Evolutionary conservation across 2,329 filamentous ascomycete genomes (phyloP), one percentile per base, ranked within the genome.

Genomic region (Cercospora canescens): DNA sequence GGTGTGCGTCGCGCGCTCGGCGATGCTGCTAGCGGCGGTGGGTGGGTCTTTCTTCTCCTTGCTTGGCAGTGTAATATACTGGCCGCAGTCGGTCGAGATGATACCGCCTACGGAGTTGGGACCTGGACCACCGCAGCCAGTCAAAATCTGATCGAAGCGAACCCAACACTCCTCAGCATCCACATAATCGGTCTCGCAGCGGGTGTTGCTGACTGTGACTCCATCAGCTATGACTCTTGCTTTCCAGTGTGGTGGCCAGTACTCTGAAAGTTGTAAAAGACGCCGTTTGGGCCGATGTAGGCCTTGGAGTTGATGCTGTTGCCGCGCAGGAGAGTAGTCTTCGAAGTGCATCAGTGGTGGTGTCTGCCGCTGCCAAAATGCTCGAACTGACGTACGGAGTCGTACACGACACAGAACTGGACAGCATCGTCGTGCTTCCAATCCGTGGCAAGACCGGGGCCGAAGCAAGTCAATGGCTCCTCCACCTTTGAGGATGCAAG

Each of bases 231-330:
- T 39, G 56, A n/a, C 11, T 58, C n/a, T 30, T 26, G 2, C 12
- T 48, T n/a, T 16, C 21, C 12, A 35, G 12, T 3, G n/a, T 18
- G 39, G 41, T 24, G 6, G 28, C 2, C 39, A 34, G 11, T 18
- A 62, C 60, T 54, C 32, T 39, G 32, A 50, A 62, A 54, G 32
- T 56, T 50, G 26, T 41, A 39, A 24, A 41, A 54, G 48, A 34
- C 26, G 6, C 48, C 60, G 32, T 62, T 56, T 21, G 5, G 30
- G 37, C 32, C 41, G 26, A 8, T 45, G 30, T 35, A 54, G 60
- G 60, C 26, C 26, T 26, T 26, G 28, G 45, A 28, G 45, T 21
- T 62, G 60, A 52, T 35, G 45, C 41, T 54, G 39, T 39, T 30
- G 24, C 8, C n/a, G 11, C 35, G 7, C 16, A 8, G 21, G 30